phyloP scores from a whole-genome alignment of 495 filamentous ascomycete genomes.

The Bathelium albidoporum region DNA sequence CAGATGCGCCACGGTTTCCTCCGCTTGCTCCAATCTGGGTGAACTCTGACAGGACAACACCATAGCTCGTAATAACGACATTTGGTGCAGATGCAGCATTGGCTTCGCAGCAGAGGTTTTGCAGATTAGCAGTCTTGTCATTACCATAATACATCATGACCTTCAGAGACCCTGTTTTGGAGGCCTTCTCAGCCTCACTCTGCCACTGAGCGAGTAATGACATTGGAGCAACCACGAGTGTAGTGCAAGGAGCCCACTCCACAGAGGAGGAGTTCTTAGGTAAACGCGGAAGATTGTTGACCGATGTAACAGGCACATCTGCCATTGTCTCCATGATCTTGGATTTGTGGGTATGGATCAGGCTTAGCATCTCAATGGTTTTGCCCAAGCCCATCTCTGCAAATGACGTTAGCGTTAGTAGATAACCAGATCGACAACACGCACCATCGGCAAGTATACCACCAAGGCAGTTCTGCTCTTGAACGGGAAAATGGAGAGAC shows the following conservation, averaged over 20 bases:
- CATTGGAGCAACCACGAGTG: constrained; percentile 89
- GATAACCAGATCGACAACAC: background rate
- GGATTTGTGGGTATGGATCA: constrained; percentile 77
- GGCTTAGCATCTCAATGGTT: constrained; percentile 93
- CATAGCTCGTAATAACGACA: constrained; percentile 93
- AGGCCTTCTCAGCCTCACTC: constrained; percentile 84
- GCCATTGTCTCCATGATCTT: constrained; percentile 31
- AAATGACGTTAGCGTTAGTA: background rate
- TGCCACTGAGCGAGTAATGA: constrained; percentile 92
- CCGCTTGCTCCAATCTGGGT: constrained; percentile 50
- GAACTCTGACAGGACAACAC: constrained; percentile 82
- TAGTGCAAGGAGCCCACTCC: constrained; percentile 71
- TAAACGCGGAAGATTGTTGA: constrained; percentile 49
- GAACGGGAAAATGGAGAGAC: constrained; percentile 81
- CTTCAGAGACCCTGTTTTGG: constrained; percentile 67
- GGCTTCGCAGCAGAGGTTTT: constrained; percentile 61
- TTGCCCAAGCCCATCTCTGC: constrained; percentile 67
- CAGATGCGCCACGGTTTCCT: constrained; percentile 47
- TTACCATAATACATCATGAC: constrained; percentile 81
- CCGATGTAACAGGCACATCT: constrained; percentile 30
- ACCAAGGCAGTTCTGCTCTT: constrained; percentile 90
- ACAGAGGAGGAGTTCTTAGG: constrained; percentile 44
- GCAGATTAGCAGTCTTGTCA: constrained; percentile 68
- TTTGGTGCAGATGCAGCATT: constrained; percentile 71
- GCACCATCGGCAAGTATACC: constrained; percentile 88